Base-by-base conservation (phyloP, 495 filamentous ascomycete species). In the Neurospora sp. region DNA sequence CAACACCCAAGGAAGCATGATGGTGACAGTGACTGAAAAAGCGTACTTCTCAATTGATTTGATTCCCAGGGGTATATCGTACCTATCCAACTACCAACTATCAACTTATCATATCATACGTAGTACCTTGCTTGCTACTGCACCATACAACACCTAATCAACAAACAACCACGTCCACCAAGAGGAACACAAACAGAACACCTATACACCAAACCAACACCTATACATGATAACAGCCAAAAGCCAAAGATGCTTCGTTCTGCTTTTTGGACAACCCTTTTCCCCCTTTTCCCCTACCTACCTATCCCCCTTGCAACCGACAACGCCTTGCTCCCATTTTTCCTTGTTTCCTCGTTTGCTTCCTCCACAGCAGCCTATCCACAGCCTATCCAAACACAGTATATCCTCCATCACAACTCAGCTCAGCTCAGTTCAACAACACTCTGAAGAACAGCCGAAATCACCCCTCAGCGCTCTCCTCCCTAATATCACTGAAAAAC, bases 401-500 rank as follows among this genome's bases (percentile, higher is more conserved):
- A 46, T 46, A 1, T n/a, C n/a, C 42, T 7, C 10, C 18, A 46
- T 44, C 42, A n/a, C 42, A 46, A 31, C 27, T 31, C 27, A 31
- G 27, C 27, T 31, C 27, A 31, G 27, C 18, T 1, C 42, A 7
- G 8, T 46, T 46, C 40, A 41, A 41, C 40, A 41, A 0, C 39
- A 41, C 39, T 16, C 39, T 14, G 14, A 41, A 41, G 40, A 41
- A 41, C 40, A 41, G 39, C 0, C 0, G 39, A 31, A 31, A 49
- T 39, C 66, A 73, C 2, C 75, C 77, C n/a, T 79, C 80, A 5
- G 71, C 23, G 31, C 31, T 31, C 31, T 31, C 31, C 72, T 82
- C 79, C 20, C 44, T 46, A 2, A 81, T 79, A 70, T 79, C 79
- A 10, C 73, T 73, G 73, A 82, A 82, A 60, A 70, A 76, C 31